Conservation (phyloP, 768 basidiomycete genomes). For the Trametes punicea region DNA sequence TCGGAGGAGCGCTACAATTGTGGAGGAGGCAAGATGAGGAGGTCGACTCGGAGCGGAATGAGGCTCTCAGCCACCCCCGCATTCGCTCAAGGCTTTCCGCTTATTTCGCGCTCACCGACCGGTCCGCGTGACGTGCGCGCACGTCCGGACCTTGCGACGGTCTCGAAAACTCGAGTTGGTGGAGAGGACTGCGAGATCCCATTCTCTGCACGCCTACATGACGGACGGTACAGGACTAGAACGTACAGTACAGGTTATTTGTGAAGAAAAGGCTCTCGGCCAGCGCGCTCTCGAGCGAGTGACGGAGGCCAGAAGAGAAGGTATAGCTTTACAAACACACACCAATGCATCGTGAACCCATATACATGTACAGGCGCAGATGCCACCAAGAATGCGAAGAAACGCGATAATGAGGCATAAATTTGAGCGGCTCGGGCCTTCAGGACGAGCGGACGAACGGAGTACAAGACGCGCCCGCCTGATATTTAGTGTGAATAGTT, state of each 20-base stretch:
- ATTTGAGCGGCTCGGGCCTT: too few species aligned
- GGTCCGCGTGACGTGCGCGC: constrained; percentile 1
- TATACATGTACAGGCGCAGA: constrained; percentile 10
- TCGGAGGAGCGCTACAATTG: not conserved
- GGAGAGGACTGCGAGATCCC: not conserved
- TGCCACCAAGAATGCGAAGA: not conserved
- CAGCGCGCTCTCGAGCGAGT: too few species aligned
- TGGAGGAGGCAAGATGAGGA: not conserved
- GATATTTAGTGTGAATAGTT: constrained; percentile 5
- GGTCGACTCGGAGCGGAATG: not conserved
- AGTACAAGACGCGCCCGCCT: constrained; percentile 7
- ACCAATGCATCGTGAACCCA: constrained; percentile 6
- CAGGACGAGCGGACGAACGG: constrained; percentile 13
- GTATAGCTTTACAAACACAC: constrained; percentile 10
- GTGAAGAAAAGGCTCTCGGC: too few species aligned
- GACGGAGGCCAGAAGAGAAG: not conserved
- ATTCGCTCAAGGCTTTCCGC: not conserved
- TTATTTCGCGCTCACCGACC: not conserved
- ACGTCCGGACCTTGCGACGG: not conserved
- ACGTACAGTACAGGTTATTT: constrained; percentile 4
- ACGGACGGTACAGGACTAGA: constrained; percentile 9
- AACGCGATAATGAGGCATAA: too few species aligned
- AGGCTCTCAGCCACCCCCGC: constrained; percentile 17
- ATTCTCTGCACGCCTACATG: constrained; percentile 8
- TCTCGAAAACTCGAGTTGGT: not conserved